phyloP scores from a whole-genome alignment of 1,139 yeast genomes.

The Nadsonia commutata region DNA sequence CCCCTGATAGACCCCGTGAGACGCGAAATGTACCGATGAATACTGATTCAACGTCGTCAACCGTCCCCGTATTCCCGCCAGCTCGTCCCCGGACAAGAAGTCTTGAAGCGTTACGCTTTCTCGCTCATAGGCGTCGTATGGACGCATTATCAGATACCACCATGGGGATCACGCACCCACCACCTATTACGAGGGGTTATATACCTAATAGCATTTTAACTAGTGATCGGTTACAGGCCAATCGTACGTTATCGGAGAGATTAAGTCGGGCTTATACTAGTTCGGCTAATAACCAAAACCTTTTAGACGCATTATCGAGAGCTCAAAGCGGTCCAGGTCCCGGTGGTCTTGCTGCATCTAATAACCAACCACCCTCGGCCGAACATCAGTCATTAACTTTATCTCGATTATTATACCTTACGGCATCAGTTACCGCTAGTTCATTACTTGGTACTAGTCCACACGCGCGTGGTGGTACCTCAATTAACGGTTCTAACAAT shows the following conservation, averaged over 20 bases:
- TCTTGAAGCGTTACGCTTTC: too few relatives aligned
- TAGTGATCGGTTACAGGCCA: too few relatives aligned
- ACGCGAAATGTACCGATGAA: neutral
- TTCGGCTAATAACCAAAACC: neutral
- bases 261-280: neutral
- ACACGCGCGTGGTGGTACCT: too few relatives aligned
- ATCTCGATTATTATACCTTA: constrained; percentile 30
- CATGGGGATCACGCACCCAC: too few relatives aligned
- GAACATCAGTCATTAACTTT: constrained; percentile 28
- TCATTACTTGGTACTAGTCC: constrained; percentile 28
- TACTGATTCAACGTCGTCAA: neutral
- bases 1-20: neutral
- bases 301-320: neutral
- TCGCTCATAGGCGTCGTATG: neutral
- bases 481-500: too few relatives aligned
- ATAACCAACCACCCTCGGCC: neutral
- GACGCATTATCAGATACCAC: neutral
- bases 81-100: too few relatives aligned
- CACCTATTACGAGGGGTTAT: too few relatives aligned
- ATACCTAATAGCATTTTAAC: too few relatives aligned
- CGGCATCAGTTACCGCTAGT: constrained; percentile 33
- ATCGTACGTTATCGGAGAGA: neutral
- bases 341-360: neutral
- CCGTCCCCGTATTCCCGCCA: neutral
- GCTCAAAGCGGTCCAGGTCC: neutral